Percentiles rank a stretch among this genome's conserved stretches.
phyloP scores from a whole-genome alignment of 768 basidiomycete species.

The Russula emetica region DNA sequence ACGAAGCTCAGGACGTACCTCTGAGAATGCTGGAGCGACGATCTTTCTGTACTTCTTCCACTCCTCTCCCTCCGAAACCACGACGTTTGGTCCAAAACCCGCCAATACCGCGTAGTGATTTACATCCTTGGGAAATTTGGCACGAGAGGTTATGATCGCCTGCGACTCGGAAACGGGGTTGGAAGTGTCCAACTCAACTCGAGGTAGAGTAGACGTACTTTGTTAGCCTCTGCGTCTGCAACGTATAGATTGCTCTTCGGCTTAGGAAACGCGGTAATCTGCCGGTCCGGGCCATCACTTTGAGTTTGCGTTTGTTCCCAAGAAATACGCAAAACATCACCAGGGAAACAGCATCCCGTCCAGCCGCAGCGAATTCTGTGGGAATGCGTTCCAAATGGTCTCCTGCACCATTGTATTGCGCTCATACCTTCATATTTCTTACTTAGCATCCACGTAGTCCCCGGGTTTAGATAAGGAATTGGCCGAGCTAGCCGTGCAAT shows the following conservation, averaged over 20 bases:
- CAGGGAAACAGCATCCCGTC: conserved; percentile 9
- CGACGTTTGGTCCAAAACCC: conserved; percentile 57
- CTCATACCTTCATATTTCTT: conserved; percentile 8
- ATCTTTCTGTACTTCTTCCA: conserved; percentile 66
- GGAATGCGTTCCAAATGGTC: not conserved
- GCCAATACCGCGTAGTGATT: conserved; percentile 36
- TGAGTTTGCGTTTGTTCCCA: not conserved
- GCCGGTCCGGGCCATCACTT: not conserved
- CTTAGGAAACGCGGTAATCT: conserved; percentile 13
- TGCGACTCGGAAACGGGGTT: conserved; percentile 32
- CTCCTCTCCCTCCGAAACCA: conserved; percentile 56
- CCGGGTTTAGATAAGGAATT: not conserved
- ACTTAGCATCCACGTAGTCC: not conserved
- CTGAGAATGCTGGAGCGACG: conserved; percentile 58
- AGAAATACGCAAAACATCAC: not conserved
- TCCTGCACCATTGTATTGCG: not conserved
- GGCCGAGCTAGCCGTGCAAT: not conserved
- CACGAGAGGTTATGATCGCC: conserved; percentile 48
- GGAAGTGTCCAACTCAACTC: not conserved
- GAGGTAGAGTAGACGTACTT: not conserved
- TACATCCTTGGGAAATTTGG: conserved; percentile 55
- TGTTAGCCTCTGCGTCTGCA: conserved; percentile 23
- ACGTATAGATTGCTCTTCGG: not conserved
- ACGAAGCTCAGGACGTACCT: conserved; percentile 35
- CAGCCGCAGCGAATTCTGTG: conserved; percentile 12